phyloP scores from a whole-genome alignment of 73 alveolate species.

The Halteria grandinella region DNA sequence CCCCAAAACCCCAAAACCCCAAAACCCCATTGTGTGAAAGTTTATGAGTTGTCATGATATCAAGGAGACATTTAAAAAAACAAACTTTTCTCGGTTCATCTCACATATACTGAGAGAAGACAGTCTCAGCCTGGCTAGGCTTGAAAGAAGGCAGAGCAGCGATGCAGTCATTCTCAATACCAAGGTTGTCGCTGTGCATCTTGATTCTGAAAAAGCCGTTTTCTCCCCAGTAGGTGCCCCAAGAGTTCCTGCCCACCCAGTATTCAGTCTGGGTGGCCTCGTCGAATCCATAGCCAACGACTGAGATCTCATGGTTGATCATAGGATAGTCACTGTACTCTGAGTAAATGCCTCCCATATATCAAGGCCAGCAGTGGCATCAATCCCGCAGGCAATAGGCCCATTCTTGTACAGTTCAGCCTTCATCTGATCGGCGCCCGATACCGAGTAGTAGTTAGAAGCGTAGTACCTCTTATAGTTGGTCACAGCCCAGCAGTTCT shows the following conservation, averaged over 20 bases:
- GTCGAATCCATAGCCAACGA: slow-evolving; percentile 89
- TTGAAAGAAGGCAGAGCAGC: slow-evolving; percentile 55
- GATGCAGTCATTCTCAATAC: slow-evolving; percentile 71
- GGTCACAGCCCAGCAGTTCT: slow-evolving; percentile 74
- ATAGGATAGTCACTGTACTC: slow-evolving; percentile 51
- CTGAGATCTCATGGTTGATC: slow-evolving; percentile 80
- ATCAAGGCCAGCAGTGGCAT: slow-evolving; percentile 74
- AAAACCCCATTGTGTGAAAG: too few relatives aligned
- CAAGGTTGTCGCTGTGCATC: slow-evolving; percentile 69
- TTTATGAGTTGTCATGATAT: too few relatives aligned
- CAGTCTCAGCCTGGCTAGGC: too few relatives aligned
- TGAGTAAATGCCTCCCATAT: slow-evolving; percentile 87
- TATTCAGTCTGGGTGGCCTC: slow-evolving; percentile 70
- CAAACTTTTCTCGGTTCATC: too few relatives aligned
- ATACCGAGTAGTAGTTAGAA: slow-evolving; percentile 63
- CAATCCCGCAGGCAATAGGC: slow-evolving; percentile 83
- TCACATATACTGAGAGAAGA: too few relatives aligned
- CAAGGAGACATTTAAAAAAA: too few relatives aligned
- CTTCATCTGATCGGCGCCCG: slow-evolving; percentile 73
- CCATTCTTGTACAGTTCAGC: slow-evolving; percentile 82
- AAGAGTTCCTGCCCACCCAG: slow-evolving; percentile 89
- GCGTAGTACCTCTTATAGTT: slow-evolving; percentile 72
- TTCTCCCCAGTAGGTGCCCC: slow-evolving; percentile 95
- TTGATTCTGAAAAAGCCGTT: slow-evolving; percentile 84
- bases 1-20: too few relatives aligned